Percentiles rank a stretch among this genome's conserved stretches.
Evolutionary conservation across 2,329 filamentous ascomycete genomes (phyloP).

Genomic region (Meredithiella fracta): DNA sequence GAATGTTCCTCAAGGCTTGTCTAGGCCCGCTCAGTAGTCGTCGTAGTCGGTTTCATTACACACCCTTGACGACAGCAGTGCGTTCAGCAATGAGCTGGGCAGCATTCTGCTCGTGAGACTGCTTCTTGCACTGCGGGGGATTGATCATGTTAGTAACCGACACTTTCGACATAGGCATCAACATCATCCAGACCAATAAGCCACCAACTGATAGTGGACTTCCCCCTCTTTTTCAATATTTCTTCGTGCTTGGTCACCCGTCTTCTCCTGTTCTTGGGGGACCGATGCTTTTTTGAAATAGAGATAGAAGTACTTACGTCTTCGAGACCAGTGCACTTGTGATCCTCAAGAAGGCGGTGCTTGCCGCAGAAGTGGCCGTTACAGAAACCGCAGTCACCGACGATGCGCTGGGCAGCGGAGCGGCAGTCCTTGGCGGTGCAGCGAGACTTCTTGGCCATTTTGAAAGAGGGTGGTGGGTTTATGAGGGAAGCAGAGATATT

Average conservation of each 20-base stretch:
- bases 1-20: neutral
- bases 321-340: slow-evolving; percentile 83
- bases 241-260: neutral
- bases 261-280: neutral
- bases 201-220: slow-evolving; percentile 20
- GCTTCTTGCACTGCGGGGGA: slow-evolving; percentile 68
- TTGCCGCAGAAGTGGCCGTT: slow-evolving; percentile 86
- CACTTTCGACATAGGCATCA: slow-evolving; percentile 20
- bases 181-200: slow-evolving; percentile 26
- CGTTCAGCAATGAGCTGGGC: slow-evolving; percentile 83
- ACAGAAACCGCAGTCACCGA: slow-evolving; percentile 94
- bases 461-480: slow-evolving; percentile 13
- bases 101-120: slow-evolving; percentile 85
- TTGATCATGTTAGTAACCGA: neutral
- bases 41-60: slow-evolving; percentile 33
- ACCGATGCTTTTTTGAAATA: neutral
- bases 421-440: slow-evolving; percentile 86
- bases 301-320: slow-evolving; percentile 40
- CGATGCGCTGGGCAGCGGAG: slow-evolving; percentile 74
- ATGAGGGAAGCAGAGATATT: neutral
- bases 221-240: neutral
- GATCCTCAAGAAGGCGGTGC: slow-evolving; percentile 84
- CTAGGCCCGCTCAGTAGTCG: slow-evolving; percentile 10
- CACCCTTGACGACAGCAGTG: slow-evolving; percentile 83
- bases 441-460: slow-evolving; percentile 60